A percentile compares a stretch with the other conserved stretches of the same genome.
phyloP scores from a whole-genome alignment of 306 rosid species.

The Rosa multiflora region DNA sequence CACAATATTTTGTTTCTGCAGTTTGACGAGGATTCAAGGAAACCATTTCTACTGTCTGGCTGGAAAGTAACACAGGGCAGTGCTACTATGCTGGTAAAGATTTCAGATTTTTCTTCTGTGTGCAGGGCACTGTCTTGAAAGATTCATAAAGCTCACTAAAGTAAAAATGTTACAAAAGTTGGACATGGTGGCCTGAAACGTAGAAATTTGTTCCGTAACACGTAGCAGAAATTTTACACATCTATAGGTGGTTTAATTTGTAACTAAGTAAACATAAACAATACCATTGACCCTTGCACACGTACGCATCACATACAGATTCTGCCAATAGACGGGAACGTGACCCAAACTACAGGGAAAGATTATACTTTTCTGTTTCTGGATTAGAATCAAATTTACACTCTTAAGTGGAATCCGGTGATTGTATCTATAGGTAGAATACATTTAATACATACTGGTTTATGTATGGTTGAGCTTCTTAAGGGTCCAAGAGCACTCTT shows the following conservation, averaged over 20 bases:
- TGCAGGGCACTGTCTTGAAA: too few relatives aligned
- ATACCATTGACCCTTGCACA: not conserved
- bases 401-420: not conserved
- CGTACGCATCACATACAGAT: not conserved
- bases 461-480: not conserved
- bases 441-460: not conserved
- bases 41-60: not conserved
- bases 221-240: not conserved
- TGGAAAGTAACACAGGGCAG: not conserved
- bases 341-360: not conserved
- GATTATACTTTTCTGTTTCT: too few relatives aligned
- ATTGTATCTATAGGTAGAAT: not conserved
- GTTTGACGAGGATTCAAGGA: not conserved
- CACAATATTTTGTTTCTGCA: not conserved
- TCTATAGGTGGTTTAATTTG: not conserved
- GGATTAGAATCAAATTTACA: not conserved
- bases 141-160: not conserved
- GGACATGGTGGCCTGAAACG: not conserved
- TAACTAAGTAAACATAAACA: not conserved
- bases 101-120: not conserved
- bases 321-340: too few relatives aligned
- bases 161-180: too few relatives aligned
- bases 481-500: not conserved
- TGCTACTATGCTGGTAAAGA: not conserved
- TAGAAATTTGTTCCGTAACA: not conserved